Conservation (phyloP, 306 rosid species). For the Trifolium pratense region DNA sequence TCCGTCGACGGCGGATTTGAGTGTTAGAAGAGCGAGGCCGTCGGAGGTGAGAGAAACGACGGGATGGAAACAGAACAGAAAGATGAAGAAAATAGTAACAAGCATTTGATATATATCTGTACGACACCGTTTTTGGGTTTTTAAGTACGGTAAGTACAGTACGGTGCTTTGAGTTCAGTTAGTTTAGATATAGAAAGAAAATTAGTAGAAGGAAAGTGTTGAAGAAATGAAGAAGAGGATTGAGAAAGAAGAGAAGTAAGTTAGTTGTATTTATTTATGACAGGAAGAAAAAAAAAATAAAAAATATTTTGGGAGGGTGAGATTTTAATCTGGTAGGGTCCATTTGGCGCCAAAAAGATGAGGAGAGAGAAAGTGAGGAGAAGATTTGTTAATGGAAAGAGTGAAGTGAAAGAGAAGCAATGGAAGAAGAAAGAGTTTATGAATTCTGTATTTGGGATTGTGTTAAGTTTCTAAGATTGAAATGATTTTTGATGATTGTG, state of each 20-base stretch:
- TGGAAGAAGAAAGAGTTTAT: neutral
- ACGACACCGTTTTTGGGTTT: conserved; percentile 31
- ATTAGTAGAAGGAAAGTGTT: neutral
- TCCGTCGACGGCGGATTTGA: conserved; percentile 82
- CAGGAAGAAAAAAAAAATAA: neutral
- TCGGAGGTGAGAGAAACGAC: conserved; percentile 69
- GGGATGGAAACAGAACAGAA: conserved; percentile 24
- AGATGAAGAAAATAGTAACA: neutral
- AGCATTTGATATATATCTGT: conserved; percentile 36
- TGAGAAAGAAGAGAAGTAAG: conserved; percentile 14
- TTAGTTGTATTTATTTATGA: conserved; percentile 35
- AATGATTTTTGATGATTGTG: conserved; percentile 11
- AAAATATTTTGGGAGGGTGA: conserved; percentile 31
- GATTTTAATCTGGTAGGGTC: conserved; percentile 63
- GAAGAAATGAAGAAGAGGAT: neutral
- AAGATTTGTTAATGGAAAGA: conserved; percentile 38
- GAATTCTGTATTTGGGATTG: conserved; percentile 35
- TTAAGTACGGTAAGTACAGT: neutral
- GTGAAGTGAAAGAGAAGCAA: conserved; percentile 83
- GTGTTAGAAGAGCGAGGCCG: conserved; percentile 89
- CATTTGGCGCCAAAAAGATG: conserved; percentile 62
- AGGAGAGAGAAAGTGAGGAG: neutral
- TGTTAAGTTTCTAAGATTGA: neutral
- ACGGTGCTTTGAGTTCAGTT: conserved; percentile 15
- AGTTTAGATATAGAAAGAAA: neutral